These are phyloP conservation scores for Dioscorea dumetorum DNA, from an alignment of 106 monocot species.

Conservation along the genomic window DNA sequence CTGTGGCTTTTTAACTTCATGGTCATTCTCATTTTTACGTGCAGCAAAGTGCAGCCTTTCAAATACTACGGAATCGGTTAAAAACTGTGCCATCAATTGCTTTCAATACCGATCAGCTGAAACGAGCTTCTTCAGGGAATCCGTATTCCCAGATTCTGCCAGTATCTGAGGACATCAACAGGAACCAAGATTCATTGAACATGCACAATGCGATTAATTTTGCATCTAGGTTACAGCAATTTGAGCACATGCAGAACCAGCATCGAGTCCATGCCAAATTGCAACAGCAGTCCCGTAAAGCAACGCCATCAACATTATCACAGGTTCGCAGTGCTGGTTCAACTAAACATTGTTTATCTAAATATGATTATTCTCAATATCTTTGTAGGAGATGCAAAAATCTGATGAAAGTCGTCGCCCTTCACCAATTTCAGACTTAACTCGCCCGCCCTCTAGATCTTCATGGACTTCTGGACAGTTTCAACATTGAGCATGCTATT, in stretches of 20 bases:
- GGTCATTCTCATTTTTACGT: background rate
- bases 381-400: slow-evolving; percentile 35
- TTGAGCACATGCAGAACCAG: slow-evolving; percentile 44
- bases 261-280: slow-evolving; percentile 45
- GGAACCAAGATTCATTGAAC: slow-evolving; percentile 23
- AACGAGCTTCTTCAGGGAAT: slow-evolving; percentile 34
- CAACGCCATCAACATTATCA: slow-evolving; percentile 20
- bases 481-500: slow-evolving; percentile 1
- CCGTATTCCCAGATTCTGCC: slow-evolving; percentile 32
- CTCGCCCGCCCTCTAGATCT: slow-evolving; percentile 26
- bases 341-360: background rate
- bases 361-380: background rate
- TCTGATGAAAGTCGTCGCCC: slow-evolving; percentile 23
- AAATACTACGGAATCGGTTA: slow-evolving; percentile 80
- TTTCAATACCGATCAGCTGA: slow-evolving; percentile 28
- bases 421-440: slow-evolving; percentile 19
- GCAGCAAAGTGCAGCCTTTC: slow-evolving; percentile 98
- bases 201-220: slow-evolving; percentile 51
- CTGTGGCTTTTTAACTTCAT: no score
- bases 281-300: slow-evolving; percentile 16
- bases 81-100: slow-evolving; percentile 64
- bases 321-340: slow-evolving; percentile 36
- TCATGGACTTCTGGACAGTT: slow-evolving; percentile 14
- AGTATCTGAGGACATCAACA: slow-evolving; percentile 21
- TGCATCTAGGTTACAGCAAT: slow-evolving; percentile 43